These are phyloP conservation scores for Aspergillus ibericus DNA, from an alignment of 2,329 filamentous ascomycete species.

Conservation along the genomic window DNA sequence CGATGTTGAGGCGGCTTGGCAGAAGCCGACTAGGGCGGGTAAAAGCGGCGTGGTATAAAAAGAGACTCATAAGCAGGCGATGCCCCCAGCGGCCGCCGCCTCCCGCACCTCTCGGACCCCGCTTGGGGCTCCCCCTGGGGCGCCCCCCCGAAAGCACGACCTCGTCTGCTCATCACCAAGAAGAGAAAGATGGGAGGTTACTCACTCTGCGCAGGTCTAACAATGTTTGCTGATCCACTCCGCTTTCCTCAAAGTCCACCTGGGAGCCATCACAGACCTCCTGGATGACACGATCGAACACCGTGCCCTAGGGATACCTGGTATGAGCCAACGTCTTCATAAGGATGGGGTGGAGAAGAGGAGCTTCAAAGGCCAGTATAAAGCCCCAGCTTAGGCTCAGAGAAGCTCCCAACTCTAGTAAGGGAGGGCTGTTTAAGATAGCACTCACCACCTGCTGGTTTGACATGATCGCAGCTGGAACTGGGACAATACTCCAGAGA, in stretches of 20 bases:
- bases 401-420: slow-evolving; percentile 14
- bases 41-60: slow-evolving; percentile 42
- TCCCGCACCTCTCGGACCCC: slow-evolving; percentile 38
- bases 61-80: slow-evolving; percentile 40
- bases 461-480: slow-evolving; percentile 39
- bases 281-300: slow-evolving; percentile 90
- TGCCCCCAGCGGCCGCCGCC: slow-evolving; percentile 38
- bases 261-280: slow-evolving; percentile 88
- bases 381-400: background rate
- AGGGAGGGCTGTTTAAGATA: slow-evolving; percentile 20
- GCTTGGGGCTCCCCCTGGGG: slow-evolving; percentile 22
- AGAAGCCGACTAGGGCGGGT: slow-evolving; percentile 24
- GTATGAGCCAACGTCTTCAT: slow-evolving; percentile 30
- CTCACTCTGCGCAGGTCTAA: slow-evolving; percentile 86
- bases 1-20: slow-evolving; percentile 23
- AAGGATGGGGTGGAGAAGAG: background rate
- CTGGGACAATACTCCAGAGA: slow-evolving; percentile 14
- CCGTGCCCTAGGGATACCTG: slow-evolving; percentile 57
- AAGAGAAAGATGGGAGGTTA: slow-evolving; percentile 21
- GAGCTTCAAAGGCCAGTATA: slow-evolving; percentile 1
- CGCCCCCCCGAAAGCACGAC: background rate
- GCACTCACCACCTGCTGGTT: slow-evolving; percentile 52
- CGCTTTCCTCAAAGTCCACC: slow-evolving; percentile 95
- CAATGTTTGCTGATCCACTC: slow-evolving; percentile 82
- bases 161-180: slow-evolving; percentile 7